These are phyloP conservation scores for Pilaira anomala DNA, from an alignment of 192 early-diverging fungal species.

Conservation along the genomic window DNA sequence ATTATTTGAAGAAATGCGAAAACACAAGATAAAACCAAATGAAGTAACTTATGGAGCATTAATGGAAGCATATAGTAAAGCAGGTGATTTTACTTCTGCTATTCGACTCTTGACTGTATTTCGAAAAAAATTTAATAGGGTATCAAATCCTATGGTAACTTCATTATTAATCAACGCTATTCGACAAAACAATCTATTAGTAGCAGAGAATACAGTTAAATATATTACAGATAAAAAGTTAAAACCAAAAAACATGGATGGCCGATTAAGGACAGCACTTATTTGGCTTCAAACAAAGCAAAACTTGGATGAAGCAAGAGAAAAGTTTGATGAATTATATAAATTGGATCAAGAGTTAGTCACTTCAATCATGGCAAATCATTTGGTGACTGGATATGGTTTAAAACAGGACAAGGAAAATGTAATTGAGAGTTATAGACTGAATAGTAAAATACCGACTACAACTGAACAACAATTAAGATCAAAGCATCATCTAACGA, in stretches of 20 bases:
- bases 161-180: slow-evolving; percentile 21
- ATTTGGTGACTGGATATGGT: slow-evolving; percentile 23
- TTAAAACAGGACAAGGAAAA: neutral
- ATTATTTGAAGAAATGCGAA: slow-evolving; percentile 26
- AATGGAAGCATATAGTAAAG: slow-evolving; percentile 24
- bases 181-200: slow-evolving; percentile 6
- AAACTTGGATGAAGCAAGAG: slow-evolving; percentile 1
- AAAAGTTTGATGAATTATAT: slow-evolving; percentile 19
- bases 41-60: slow-evolving; percentile 21
- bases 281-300: slow-evolving; percentile 25
- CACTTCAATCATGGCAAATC: slow-evolving; percentile 30
- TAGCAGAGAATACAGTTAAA: slow-evolving; percentile 5
- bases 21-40: slow-evolving; percentile 19
- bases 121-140: neutral
- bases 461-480: neutral
- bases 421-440: slow-evolving; percentile 15
- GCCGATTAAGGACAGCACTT: slow-evolving; percentile 9
- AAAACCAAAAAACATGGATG: slow-evolving; percentile 13
- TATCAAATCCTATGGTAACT: slow-evolving; percentile 9
- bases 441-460: neutral
- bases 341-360: slow-evolving; percentile 1
- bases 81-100: slow-evolving; percentile 14
- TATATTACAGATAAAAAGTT: slow-evolving; percentile 1
- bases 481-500: slow-evolving; percentile 13
- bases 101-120: slow-evolving; percentile 9